Percentiles rank a stretch among this genome's conserved stretches.
Conservation (phyloP, 805 yeast genomes). For the Sugiyamaella marilandica region DNA sequence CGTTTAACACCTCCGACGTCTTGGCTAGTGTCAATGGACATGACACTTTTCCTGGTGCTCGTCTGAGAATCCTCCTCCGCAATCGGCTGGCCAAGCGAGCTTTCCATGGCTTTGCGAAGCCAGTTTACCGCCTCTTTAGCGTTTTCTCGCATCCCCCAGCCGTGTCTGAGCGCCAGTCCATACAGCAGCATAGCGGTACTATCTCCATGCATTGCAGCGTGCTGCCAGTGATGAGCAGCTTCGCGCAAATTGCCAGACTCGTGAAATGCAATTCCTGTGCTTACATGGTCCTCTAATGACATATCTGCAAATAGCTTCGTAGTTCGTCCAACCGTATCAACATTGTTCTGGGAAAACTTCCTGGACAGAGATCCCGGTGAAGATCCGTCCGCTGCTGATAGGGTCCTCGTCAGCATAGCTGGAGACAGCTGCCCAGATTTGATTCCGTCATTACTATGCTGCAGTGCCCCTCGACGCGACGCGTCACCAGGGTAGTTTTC, state of each 20-base stretch:
- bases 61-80: not conserved
- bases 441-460: not conserved
- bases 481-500: slow-evolving; percentile 6
- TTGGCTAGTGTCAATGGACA: not conserved
- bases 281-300: slow-evolving; percentile 29
- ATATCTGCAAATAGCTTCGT: slow-evolving; percentile 20
- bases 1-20: slow-evolving; percentile 12
- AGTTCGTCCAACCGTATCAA: not conserved
- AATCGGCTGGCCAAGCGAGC: slow-evolving; percentile 13
- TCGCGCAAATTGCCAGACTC: slow-evolving; percentile 59
- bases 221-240: slow-evolving; percentile 61
- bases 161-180: slow-evolving; percentile 61
- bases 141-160: slow-evolving; percentile 62
- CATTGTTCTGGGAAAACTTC: not conserved
- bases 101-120: slow-evolving; percentile 48
- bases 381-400: not conserved
- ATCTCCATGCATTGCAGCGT: slow-evolving; percentile 59
- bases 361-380: not conserved
- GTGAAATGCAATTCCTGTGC: slow-evolving; percentile 37
- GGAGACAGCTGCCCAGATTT: not conserved
- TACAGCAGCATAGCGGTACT: slow-evolving; percentile 65
- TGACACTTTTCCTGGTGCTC: not conserved
- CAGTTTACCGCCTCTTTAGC: slow-evolving; percentile 52
- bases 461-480: no score
- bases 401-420: not conserved